A percentile compares a stretch with the other conserved stretches of the same genome.
Evolutionary conservation across 192 early-diverging fungal genomes (phyloP).

Genomic region (Backusella luteola): DNA sequence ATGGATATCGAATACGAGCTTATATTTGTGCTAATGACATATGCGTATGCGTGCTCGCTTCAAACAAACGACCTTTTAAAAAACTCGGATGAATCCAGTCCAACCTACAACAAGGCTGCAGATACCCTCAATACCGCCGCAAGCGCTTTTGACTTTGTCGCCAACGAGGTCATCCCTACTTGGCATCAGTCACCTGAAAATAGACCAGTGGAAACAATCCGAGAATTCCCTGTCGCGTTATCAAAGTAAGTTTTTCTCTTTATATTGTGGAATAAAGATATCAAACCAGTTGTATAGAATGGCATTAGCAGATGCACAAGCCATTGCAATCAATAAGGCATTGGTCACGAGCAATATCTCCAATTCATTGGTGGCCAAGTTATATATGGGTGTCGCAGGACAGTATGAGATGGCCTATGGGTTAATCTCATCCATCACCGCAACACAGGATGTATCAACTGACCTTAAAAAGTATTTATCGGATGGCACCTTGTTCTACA

Average conservation of each 20-base stretch:
- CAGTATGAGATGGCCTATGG: conserved; percentile 60
- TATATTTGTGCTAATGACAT: conserved; percentile 54
- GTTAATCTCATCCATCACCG: conserved; percentile 50
- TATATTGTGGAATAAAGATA: not conserved
- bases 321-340: conserved; percentile 55
- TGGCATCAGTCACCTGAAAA: conserved; percentile 32
- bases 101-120: conserved; percentile 39
- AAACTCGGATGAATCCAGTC: conserved; percentile 1
- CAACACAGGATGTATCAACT: conserved; percentile 46
- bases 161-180: conserved; percentile 43
- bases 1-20: conserved; percentile 53
- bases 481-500: conserved; percentile 45
- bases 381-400: conserved; percentile 54
- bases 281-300: conserved; percentile 31
- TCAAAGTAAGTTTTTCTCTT: conserved; percentile 39
- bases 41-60: conserved; percentile 50
- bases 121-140: conserved; percentile 52
- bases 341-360: conserved; percentile 42
- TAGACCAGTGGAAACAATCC: conserved; percentile 31
- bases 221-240: conserved; percentile 36
- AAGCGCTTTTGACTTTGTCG: conserved; percentile 51
- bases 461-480: conserved; percentile 54
- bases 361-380: conserved; percentile 50
- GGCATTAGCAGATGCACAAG: conserved; percentile 53
- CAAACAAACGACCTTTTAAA: conserved; percentile 27